Evolutionary conservation across 805 yeast genomes (phyloP).

Genomic region (Metschnikowia dekortorum): DNA sequence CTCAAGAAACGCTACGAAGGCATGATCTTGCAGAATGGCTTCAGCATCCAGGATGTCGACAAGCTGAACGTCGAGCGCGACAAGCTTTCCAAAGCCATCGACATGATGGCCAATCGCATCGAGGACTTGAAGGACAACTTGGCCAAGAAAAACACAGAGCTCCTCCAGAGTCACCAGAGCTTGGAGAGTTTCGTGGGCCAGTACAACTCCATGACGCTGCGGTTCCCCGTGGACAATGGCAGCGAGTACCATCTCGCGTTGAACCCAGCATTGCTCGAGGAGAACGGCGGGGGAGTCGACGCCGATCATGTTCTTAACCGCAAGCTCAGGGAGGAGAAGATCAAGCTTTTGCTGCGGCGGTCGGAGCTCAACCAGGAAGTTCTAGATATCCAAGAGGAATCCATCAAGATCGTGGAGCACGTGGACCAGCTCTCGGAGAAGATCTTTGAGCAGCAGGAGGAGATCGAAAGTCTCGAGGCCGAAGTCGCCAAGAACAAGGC

Average conservation of each 20-base stretch:
- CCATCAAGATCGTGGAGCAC: conserved; percentile 52
- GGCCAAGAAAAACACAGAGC: conserved; percentile 46
- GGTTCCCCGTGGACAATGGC: conserved; percentile 32
- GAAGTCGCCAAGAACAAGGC: conserved; percentile 48
- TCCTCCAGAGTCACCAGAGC: conserved; percentile 46
- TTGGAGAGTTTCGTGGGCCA: conserved; percentile 50
- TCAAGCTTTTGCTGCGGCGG: conserved; percentile 27
- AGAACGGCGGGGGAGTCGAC: conserved; percentile 13
- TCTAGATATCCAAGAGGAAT: conserved; percentile 53
- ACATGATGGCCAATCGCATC: conserved; percentile 36
- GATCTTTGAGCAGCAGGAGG: conserved; percentile 53
- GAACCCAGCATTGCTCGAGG: conserved; percentile 11
- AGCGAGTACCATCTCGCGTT: conserved; percentile 40
- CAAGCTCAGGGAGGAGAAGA: conserved; percentile 44
- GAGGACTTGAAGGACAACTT: conserved; percentile 45
- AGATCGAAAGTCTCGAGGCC: conserved; percentile 54
- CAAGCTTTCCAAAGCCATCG: conserved; percentile 50
- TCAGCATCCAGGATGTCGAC: conserved; percentile 62
- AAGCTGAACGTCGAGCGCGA: conserved; percentile 59
- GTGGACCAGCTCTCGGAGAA: conserved; percentile 54
- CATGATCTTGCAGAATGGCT: conserved; percentile 48
- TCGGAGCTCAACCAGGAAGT: conserved; percentile 38
- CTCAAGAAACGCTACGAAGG: conserved; percentile 39
- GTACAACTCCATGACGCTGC: conserved; percentile 53
- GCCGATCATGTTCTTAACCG: conserved; percentile 40